These are phyloP conservation scores for Neonectria sp. DNA, from an alignment of 2,329 filamentous ascomycete genomes.

Conservation along the genomic window DNA sequence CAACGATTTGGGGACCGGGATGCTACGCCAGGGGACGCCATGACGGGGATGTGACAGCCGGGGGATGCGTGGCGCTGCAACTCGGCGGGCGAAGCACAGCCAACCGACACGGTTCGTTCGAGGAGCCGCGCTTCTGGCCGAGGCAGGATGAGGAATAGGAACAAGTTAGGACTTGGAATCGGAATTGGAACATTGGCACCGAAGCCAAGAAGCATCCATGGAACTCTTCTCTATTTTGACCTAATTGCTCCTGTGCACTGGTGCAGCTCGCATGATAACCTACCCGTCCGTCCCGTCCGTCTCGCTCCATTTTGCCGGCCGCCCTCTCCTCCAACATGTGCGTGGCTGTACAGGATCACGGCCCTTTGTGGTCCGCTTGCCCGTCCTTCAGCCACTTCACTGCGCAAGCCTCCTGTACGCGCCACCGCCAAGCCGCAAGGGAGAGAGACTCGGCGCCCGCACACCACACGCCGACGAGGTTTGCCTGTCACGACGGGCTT, in stretches of 20 bases:
- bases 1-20: slow-evolving; percentile 5
- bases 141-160: too few relatives aligned
- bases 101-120: too few relatives aligned
- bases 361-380: neutral
- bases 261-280: neutral
- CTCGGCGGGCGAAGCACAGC: slow-evolving; percentile 14
- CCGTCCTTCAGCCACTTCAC: slow-evolving; percentile 6
- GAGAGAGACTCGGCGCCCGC: slow-evolving; percentile 11
- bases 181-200: neutral
- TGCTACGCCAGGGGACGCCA: slow-evolving; percentile 10
- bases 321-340: neutral
- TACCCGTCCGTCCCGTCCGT: neutral
- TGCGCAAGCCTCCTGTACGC: neutral
- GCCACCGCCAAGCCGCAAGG: neutral
- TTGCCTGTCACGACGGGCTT: neutral
- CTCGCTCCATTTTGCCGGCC: neutral
- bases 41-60: neutral
- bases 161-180: neutral
- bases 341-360: slow-evolving; percentile 21
- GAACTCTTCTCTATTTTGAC: neutral
- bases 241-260: too few relatives aligned
- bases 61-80: slow-evolving; percentile 17
- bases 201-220: neutral
- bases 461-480: slow-evolving; percentile 1
- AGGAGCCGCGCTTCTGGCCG: too few relatives aligned